Base-by-base conservation (phyloP, 1,284 basidiomycete genomes). In the Anthracocystis setariae region DNA sequence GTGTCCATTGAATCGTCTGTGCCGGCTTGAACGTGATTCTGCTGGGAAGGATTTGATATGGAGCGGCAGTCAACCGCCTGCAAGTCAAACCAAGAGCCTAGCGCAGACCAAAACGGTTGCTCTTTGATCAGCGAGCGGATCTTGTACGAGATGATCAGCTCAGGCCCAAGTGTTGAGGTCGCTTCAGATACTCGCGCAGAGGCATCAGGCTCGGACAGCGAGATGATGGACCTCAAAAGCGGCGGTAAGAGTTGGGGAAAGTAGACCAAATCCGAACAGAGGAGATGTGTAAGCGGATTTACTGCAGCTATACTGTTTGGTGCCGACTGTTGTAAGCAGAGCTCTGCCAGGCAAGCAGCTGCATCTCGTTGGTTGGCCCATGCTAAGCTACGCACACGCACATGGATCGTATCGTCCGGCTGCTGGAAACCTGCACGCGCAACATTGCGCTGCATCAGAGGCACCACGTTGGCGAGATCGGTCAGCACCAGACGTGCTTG, bases 71-170 rank as follows among this genome's bases (percentile, higher is more conserved):
- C 51, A 3, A 92, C 88, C 1, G 90, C 89, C 42, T 84, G 79
- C 65, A 90, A 91, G 8, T 85, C 81, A 83, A 93, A 94, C 91
- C 91, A 94, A 1, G 90, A 82, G 17, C 91, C 91, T 69, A 94
- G 90, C 0, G 89, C 89, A 12, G 86, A 85, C 92, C 92, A 93
- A 82, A 93, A 94, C 0, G 89, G 85, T 1, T 88, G 86, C 79
- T 93, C 92, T 75, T 92, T 92, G 2, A 86, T 70, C 38, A 92
- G 85, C 63, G 90, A 92, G 33, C 92, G 89, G 40, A 92, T 85
- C 83, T 90, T 91, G 86, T 92, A 86, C 0, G 86, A 71, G 18
- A 82, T 72, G 32, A 82, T 58, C 21, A 82, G 74, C 43, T 76
- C 59, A 4, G 71, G 73, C 4, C 57, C 60, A 8, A 37, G 4